These are phyloP conservation scores for Ogataea philodendri DNA, from an alignment of 805 yeast genomes.

Conservation along the genomic window DNA sequence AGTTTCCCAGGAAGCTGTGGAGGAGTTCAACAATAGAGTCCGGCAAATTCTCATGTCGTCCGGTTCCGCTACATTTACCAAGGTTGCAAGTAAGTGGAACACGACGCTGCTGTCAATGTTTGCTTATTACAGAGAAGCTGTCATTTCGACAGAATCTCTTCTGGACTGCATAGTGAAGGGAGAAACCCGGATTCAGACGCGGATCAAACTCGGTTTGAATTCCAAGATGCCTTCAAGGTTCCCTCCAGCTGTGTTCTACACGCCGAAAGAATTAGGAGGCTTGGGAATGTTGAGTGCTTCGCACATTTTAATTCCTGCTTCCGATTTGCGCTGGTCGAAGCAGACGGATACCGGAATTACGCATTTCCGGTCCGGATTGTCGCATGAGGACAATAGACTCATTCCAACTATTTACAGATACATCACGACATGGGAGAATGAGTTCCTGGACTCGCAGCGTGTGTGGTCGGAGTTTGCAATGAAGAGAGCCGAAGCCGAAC, in stretches of 20 bases:
- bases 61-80: constrained; percentile 93
- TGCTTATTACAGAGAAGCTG: constrained; percentile 91
- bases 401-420: constrained; percentile 94
- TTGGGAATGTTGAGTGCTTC: constrained; percentile 97
- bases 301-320: constrained; percentile 89
- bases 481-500: constrained; percentile 81
- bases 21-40: constrained; percentile 75
- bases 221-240: constrained; percentile 98
- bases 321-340: constrained; percentile 86
- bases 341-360: constrained; percentile 95
- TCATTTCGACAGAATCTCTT: constrained; percentile 72
- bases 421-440: constrained; percentile 95
- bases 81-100: constrained; percentile 94
- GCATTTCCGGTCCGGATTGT: constrained; percentile 92
- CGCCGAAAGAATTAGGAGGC: constrained; percentile 97
- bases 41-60: constrained; percentile 92
- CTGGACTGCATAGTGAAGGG: constrained; percentile 82
- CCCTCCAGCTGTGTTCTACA: constrained; percentile 98
- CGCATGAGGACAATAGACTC: constrained; percentile 70
- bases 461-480: constrained; percentile 98
- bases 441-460: constrained; percentile 86
- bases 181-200: constrained; percentile 89
- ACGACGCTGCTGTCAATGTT: constrained; percentile 83
- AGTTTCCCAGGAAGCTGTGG: constrained; percentile 79
- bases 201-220: constrained; percentile 91